These are phyloP conservation scores for Alternaria consortialis DNA, from an alignment of 2,329 filamentous ascomycete species.

Conservation along the genomic window DNA sequence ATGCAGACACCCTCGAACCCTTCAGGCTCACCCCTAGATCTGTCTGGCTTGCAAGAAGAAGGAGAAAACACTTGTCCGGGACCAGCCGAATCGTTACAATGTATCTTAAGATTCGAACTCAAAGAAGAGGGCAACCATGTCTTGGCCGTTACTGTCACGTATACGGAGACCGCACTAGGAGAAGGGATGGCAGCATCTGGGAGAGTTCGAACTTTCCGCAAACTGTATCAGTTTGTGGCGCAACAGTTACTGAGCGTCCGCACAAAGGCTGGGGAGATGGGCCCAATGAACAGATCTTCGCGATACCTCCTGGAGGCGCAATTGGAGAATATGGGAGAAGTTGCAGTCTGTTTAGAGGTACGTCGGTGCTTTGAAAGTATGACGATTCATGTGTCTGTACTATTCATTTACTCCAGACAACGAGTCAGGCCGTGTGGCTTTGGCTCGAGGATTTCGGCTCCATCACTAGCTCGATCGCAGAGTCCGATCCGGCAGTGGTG, in stretches of 20 bases:
- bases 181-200: conserved; percentile 60
- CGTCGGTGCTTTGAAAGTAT: conserved; percentile 19
- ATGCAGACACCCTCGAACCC: conserved; percentile 91
- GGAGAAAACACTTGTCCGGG: conserved; percentile 53
- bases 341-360: conserved; percentile 79
- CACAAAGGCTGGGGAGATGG: conserved; percentile 80
- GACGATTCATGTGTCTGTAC: conserved; percentile 11
- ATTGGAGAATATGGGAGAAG: conserved; percentile 92
- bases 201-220: conserved; percentile 85
- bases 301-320: conserved; percentile 89
- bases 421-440: conserved; percentile 11
- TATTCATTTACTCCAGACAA: conserved; percentile 26
- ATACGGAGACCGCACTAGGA: conserved; percentile 81
- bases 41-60: conserved; percentile 57
- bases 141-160: conserved; percentile 90
- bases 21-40: conserved; percentile 66
- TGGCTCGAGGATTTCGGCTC: conserved; percentile 13
- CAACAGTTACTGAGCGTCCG: conserved; percentile 89
- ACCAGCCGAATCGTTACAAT: conserved; percentile 76
- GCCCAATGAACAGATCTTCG: conserved; percentile 54
- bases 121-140: conserved; percentile 96
- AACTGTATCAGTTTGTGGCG: conserved; percentile 95
- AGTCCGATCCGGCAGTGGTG: conserved; percentile 23
- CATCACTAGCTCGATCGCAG: conserved; percentile 17
- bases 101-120: conserved; percentile 83